These are phyloP conservation scores for Populus hybrid DNA, from an alignment of 441 rosid species.

Conservation along the genomic window DNA sequence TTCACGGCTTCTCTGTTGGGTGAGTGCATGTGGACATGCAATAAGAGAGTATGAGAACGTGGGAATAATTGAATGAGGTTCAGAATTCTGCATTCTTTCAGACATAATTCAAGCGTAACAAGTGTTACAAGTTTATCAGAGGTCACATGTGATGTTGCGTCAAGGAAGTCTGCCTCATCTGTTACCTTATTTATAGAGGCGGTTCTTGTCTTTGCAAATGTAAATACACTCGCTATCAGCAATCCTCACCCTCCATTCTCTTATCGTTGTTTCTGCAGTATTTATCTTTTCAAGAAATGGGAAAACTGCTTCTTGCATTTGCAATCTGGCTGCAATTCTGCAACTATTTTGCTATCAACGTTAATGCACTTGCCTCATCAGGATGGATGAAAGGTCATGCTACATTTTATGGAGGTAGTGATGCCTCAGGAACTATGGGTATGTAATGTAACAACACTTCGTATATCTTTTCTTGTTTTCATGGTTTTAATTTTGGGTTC, in stretches of 20 bases:
- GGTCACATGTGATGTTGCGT: conserved; percentile 49
- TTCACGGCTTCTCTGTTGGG: conserved; percentile 39
- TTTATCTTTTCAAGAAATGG: conserved; percentile 36
- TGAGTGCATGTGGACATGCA: conserved; percentile 43
- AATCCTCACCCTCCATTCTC: neutral
- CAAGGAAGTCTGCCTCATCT: conserved; percentile 18
- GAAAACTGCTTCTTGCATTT: conserved; percentile 28
- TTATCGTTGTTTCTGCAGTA: too few species aligned
- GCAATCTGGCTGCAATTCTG: conserved; percentile 37
- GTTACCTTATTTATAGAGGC: conserved; percentile 44
- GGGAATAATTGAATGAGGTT: conserved; percentile 48
- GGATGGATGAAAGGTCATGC: conserved; percentile 80
- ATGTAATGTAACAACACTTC: neutral
- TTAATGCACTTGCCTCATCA: conserved; percentile 47
- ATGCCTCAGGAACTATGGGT: conserved; percentile 99
- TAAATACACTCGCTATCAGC: conserved; percentile 3
- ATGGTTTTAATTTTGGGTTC: neutral
- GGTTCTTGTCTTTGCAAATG: conserved; percentile 25
- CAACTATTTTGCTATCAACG: conserved; percentile 26
- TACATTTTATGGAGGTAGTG: conserved; percentile 91
- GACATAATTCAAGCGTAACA: neutral
- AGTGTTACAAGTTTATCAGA: conserved; percentile 8
- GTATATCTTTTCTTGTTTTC: neutral
- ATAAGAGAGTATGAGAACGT: conserved; percentile 37
- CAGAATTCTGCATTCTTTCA: conserved; percentile 25